Evolutionary conservation across 192 early-diverging fungal genomes (phyloP), one percentile per base, ranked within the genome.

Genomic region (Backusella australiensis): DNA sequence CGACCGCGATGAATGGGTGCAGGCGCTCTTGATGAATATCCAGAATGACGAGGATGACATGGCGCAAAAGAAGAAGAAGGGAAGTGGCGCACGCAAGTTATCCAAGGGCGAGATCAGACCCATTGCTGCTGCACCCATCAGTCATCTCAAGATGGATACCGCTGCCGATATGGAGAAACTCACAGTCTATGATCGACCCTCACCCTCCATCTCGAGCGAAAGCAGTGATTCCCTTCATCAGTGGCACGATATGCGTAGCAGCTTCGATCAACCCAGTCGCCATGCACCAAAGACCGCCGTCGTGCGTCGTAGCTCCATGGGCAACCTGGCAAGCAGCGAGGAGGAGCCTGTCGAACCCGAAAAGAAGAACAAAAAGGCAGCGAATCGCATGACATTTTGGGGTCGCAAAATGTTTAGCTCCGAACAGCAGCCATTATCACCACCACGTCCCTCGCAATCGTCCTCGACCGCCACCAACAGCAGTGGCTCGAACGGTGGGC

Each of bases 1-100:
- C 49, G 97, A 99, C 73, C 86, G 96, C 39, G 96, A 97, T 82
- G 92, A 93, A 44, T 99, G 97, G 97, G 92, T 99, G 2, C 87
- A 90, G 67, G 90, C 91, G 1, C 74, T 97, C 66, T 41, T 84
- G 49, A 73, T 84, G 34, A 82, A 87, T 68, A 79, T 89, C 69
- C 42, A 71, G 4, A 34, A 49, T 2, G 70, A 66, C 19, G 41
- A 75, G 2, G 41, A 67, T 2, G 26, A 23, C 17, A 8, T 29
- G n/a, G 9, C 59, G 2, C 23, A 32, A 6, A 67, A 44, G 6
- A 26, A 56, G 26, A 74, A 39, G 36, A 72, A 77, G 32, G 26
- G 12, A 26, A 71, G 56, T 0, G 73, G 75, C 34, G 56, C 35
- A 34, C 73, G 77, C 11, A 82, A 82, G 23, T 21, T 82, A 9